These are phyloP conservation scores for Penicillium crustosum DNA, from an alignment of 2,329 filamentous ascomycete genomes.

Conservation along the genomic window DNA sequence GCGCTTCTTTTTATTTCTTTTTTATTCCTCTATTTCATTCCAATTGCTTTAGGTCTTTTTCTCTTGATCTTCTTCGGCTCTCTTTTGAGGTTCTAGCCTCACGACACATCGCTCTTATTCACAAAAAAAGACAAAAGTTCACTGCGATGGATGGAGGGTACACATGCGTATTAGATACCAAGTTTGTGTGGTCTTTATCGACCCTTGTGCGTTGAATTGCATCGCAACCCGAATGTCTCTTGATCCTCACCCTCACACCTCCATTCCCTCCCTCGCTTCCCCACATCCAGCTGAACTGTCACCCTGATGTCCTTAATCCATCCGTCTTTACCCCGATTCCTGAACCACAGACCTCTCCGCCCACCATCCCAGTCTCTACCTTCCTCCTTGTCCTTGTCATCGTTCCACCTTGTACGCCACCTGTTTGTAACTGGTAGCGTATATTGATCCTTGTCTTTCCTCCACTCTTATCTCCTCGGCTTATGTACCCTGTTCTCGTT, in stretches of 20 bases:
- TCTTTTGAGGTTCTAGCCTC: slow-evolving; percentile 5
- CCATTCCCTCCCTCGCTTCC: slow-evolving; percentile 3
- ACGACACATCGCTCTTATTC: slow-evolving; percentile 19
- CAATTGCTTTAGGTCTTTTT: slow-evolving; percentile 8
- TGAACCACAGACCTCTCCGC: slow-evolving; percentile 5
- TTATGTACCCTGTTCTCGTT: slow-evolving; percentile 1
- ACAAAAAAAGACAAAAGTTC: slow-evolving; percentile 27
- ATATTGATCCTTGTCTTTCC: slow-evolving; percentile 10
- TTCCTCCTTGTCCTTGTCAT: slow-evolving; percentile 5
- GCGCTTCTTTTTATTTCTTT: slow-evolving; percentile 21
- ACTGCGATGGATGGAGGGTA: slow-evolving; percentile 23
- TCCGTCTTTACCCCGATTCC: slow-evolving; percentile 1
- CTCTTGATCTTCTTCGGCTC: slow-evolving; percentile 4
- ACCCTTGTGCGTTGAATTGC: slow-evolving; percentile 22
- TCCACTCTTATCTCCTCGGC: slow-evolving; percentile 3
- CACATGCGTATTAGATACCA: slow-evolving; percentile 28
- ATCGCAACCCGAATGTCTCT: slow-evolving; percentile 18
- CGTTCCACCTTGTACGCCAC: slow-evolving; percentile 2
- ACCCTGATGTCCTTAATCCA: slow-evolving; percentile 6
- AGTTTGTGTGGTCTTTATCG: slow-evolving; percentile 18
- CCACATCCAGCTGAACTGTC: slow-evolving; percentile 7
- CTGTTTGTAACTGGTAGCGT: background rate
- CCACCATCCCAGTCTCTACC: slow-evolving; percentile 3
- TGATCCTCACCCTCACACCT: slow-evolving; percentile 5
- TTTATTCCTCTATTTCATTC: slow-evolving; percentile 17